Evolutionary conservation across 2,329 filamentous ascomycete genomes (phyloP), one percentile per base, ranked within the genome.

Genomic region (Cladorrhinum sp.): DNA sequence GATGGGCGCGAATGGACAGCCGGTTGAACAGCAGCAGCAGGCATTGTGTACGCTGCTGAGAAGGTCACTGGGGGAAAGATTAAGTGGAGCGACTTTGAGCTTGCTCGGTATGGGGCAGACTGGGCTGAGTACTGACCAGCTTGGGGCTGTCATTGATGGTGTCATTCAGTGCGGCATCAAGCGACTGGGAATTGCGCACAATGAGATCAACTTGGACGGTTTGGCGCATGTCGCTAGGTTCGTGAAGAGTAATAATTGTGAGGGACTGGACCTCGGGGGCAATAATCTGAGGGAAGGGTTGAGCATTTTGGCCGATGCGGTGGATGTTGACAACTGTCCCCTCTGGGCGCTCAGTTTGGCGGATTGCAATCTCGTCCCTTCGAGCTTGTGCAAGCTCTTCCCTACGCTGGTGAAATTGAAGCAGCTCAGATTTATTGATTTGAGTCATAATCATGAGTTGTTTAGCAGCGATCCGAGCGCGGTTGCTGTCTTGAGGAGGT

Each of bases 191-290:
- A 81, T 98, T 27, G 92, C 93, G 5, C 88, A 91, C 59, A 97
- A 96, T 68, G 79, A 86, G 29, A 81, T 99, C 25, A 87, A 90
- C 57, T 80, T 82, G 5, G 86, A 90, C 67, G 91, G 90, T 0
- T 76, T 97, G 55, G 81, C 85, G 57, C 88, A 96, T 69, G 84
- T 97, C 27, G 82, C 89, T 27, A 85, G 84, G 57, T 98, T 93
- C 71, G 74, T 98, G 20, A 82, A 85, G 25, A 86, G 86, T 22
- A 89, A 90, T 0, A 82, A 87, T 55, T 98, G 93, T 67, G 90
- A 96, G 72, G 93, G 92, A 5, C 80, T 99, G 3, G 95, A 98
- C 72, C 77, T 98, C 12, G 92, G 92, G 45, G 91, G 92, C 23
- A 98, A 98, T 68, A 85, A 95, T 65, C 72, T 88, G 18, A 74